These are phyloP conservation scores for Taxillus chinensis DNA, from an alignment of 164 flowering plant species.

Conservation along the genomic window DNA sequence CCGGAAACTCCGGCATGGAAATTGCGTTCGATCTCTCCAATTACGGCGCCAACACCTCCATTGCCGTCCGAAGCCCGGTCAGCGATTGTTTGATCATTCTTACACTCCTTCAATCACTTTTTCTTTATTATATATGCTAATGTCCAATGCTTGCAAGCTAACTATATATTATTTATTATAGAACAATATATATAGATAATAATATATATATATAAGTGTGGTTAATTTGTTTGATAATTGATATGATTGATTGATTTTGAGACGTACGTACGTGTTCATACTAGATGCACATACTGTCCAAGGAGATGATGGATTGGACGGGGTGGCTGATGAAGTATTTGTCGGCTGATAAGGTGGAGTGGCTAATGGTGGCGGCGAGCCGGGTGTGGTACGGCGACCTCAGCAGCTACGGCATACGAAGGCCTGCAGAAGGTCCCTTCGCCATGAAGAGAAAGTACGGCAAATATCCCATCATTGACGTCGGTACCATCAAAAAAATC, in stretches of 20 bases:
- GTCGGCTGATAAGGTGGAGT: constrained; percentile 21
- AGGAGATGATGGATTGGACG: constrained; percentile 18
- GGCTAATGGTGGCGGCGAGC: constrained; percentile 19
- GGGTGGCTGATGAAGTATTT: constrained; percentile 15
- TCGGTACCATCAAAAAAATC: constrained; percentile 32
- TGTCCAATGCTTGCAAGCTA: too few relatives aligned
- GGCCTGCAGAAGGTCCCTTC: constrained; percentile 41
- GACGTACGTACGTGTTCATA: too few relatives aligned
- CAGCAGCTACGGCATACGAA: constrained; percentile 27
- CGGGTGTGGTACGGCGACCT: constrained; percentile 33
- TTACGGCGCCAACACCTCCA: constrained; percentile 36
- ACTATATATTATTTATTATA: too few relatives aligned
- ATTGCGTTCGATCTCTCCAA: constrained; percentile 41
- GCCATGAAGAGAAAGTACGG: constrained; percentile 23
- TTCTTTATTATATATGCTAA: too few relatives aligned
- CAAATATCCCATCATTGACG: constrained; percentile 32
- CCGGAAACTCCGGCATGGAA: constrained; percentile 78
- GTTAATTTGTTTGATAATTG: too few relatives aligned
- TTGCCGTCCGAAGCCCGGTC: constrained; percentile 40
- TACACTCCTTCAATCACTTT: not conserved
- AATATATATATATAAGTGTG: too few relatives aligned
- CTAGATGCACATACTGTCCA: constrained; percentile 34
- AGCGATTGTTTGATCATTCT: not conserved
- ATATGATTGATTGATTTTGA: too few relatives aligned
- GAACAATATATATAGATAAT: too few relatives aligned